Percentiles rank a stretch among this genome's conserved stretches.
These are phyloP conservation scores for Astragalus glycyphyllos DNA, from an alignment of 306 rosid species.

Conservation along the genomic window DNA sequence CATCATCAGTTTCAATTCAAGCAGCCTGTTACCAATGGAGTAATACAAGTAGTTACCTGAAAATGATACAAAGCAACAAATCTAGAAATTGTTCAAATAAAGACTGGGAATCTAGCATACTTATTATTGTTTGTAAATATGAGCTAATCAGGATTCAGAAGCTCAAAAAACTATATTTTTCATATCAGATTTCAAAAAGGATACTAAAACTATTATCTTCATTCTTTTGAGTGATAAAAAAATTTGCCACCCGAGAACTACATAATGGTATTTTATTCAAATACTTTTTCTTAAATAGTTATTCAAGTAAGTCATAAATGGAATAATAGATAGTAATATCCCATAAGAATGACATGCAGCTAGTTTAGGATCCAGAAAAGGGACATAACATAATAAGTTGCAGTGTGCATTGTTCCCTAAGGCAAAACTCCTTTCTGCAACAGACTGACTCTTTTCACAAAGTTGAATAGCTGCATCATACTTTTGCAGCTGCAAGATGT, in stretches of 20 bases:
- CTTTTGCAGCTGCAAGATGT: conserved; percentile 65
- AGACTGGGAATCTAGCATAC: conserved; percentile 19
- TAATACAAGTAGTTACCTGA: conserved; percentile 25
- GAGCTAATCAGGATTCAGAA: no score
- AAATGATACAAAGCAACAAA: conserved; percentile 39
- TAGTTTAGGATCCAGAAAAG: conserved; percentile 27
- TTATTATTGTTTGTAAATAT: conserved; percentile 3
- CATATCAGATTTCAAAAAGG: conserved; percentile 22
- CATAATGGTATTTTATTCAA: no score
- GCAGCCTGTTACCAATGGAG: no score
- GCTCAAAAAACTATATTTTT: no score
- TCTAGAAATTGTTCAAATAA: conserved; percentile 26
- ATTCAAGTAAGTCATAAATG: no score
- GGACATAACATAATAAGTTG: conserved; percentile 3
- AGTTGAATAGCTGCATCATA: conserved; percentile 77
- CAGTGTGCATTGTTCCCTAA: conserved; percentile 34
- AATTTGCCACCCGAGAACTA: no score
- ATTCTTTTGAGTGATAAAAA: no score
- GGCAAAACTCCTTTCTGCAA: conserved; percentile 74
- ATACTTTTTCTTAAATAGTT: no score
- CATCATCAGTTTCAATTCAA: no score
- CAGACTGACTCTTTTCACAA: conserved; percentile 71
- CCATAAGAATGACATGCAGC: no score
- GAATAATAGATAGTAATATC: no score
- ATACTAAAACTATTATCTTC: no score